Evolutionary conservation across 495 filamentous ascomycete genomes (phyloP).

Genomic region (Penicillium flavigenum): DNA sequence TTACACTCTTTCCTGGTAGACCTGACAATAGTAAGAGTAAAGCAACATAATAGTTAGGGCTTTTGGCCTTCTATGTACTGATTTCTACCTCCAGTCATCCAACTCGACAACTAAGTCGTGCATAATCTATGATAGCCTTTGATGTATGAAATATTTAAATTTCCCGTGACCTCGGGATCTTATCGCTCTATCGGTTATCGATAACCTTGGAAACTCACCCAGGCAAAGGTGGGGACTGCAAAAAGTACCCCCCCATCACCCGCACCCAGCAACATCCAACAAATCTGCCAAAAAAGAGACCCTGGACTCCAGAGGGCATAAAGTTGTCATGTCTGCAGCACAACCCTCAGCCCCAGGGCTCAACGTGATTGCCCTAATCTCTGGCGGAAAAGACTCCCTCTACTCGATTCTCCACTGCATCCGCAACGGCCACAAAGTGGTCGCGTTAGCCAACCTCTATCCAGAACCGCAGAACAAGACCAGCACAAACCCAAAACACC

Average conservation of each 20-base stretch:
- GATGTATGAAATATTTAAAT: no score
- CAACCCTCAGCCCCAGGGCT: conserved; percentile 35
- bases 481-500: background rate
- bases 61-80: background rate
- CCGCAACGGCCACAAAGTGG: conserved; percentile 77
- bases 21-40: background rate
- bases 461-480: conserved; percentile 39
- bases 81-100: no score
- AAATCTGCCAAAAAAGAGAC: conserved; percentile 2
- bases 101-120: background rate
- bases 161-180: background rate
- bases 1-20: conserved; percentile 2
- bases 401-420: conserved; percentile 89
- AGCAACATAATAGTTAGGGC: background rate
- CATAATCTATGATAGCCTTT: no score
- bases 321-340: conserved; percentile 9
- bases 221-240: conserved; percentile 7
- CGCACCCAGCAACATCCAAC: conserved; percentile 1
- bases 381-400: conserved; percentile 95
- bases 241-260: conserved; percentile 11
- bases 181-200: conserved; percentile 10
- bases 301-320: background rate
- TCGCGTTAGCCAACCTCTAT: conserved; percentile 87
- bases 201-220: conserved; percentile 1
- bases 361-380: conserved; percentile 89